These are phyloP conservation scores for Ochetophila trinervis DNA, from an alignment of 306 rosid species.

Conservation along the genomic window DNA sequence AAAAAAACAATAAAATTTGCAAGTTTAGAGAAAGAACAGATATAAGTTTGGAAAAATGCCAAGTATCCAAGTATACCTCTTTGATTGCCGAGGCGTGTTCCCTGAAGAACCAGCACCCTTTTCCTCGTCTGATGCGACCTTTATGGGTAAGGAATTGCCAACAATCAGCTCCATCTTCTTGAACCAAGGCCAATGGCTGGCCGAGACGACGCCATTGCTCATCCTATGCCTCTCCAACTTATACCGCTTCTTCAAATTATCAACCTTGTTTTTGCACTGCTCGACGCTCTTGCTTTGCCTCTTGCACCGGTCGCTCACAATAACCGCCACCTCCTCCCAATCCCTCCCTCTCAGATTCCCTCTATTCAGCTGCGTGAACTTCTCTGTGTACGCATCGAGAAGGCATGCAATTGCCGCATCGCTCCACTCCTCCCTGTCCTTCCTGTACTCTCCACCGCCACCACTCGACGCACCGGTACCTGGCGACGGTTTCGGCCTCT, in stretches of 20 bases:
- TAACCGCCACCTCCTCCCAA: slow-evolving; percentile 93
- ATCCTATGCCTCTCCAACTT: slow-evolving; percentile 86
- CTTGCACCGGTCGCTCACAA: slow-evolving; percentile 77
- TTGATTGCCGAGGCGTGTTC: slow-evolving; percentile 60
- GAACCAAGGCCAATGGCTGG: slow-evolving; percentile 96
- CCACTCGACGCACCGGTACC: neutral
- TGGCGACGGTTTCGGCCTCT: slow-evolving; percentile 40
- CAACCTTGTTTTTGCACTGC: slow-evolving; percentile 95
- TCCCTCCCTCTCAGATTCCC: slow-evolving; percentile 92
- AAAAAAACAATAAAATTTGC: no score
- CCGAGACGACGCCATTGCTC: slow-evolving; percentile 65
- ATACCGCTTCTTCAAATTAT: slow-evolving; percentile 89
- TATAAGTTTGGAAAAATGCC: neutral
- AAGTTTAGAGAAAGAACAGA: no score
- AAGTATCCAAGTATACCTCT: no score
- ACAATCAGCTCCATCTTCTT: slow-evolving; percentile 87
- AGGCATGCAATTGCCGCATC: slow-evolving; percentile 83
- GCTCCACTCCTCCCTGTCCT: slow-evolving; percentile 99
- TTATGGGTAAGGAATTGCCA: slow-evolving; percentile 67
- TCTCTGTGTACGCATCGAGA: slow-evolving; percentile 85
- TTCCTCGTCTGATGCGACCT: slow-evolving; percentile 65
- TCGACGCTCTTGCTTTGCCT: slow-evolving; percentile 83
- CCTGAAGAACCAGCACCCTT: slow-evolving; percentile 52
- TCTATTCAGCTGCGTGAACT: slow-evolving; percentile 83
- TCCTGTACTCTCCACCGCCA: slow-evolving; percentile 58